Evolutionary conservation across 805 yeast species (phyloP).

Genomic region (Candida sanyiensis): DNA sequence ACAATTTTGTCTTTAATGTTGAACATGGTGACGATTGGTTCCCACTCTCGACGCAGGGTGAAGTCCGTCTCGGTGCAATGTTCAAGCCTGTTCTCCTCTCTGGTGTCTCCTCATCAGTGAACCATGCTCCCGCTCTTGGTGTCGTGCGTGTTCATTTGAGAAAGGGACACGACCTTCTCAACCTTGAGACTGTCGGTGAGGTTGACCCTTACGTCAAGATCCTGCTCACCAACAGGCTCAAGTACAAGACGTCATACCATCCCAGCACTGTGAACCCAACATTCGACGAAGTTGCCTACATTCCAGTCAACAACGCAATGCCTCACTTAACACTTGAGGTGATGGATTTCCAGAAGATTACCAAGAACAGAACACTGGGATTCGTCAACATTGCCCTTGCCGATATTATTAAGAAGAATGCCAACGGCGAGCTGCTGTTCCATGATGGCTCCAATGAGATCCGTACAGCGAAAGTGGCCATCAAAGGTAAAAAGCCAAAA

Average conservation of each 20-base stretch:
- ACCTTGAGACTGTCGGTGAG: conserved; percentile 62
- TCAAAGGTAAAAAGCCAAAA: conserved; percentile 37
- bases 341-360: conserved; percentile 61
- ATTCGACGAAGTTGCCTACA: conserved; percentile 53
- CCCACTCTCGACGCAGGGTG: conserved; percentile 47
- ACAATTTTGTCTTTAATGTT: conserved; percentile 38
- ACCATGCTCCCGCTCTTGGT: conserved; percentile 58
- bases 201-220: conserved; percentile 72
- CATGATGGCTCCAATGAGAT: conserved; percentile 47
- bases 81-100: conserved; percentile 70
- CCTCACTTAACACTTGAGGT: conserved; percentile 55
- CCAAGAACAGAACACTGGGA: conserved; percentile 63
- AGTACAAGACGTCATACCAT: conserved; percentile 49
- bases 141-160: conserved; percentile 55
- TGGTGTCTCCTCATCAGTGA: conserved; percentile 40
- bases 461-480: conserved; percentile 29
- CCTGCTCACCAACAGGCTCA: conserved; percentile 49
- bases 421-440: conserved; percentile 41
- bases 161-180: conserved; percentile 44
- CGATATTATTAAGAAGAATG: conserved; percentile 43
- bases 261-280: conserved; percentile 50
- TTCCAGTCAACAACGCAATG: conserved; percentile 56
- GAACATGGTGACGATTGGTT: conserved; percentile 44
- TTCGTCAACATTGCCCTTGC: conserved; percentile 44
- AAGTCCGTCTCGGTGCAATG: conserved; percentile 46